These are phyloP conservation scores for Boletellus ananas DNA, from an alignment of 768 basidiomycete genomes.

Conservation along the genomic window DNA sequence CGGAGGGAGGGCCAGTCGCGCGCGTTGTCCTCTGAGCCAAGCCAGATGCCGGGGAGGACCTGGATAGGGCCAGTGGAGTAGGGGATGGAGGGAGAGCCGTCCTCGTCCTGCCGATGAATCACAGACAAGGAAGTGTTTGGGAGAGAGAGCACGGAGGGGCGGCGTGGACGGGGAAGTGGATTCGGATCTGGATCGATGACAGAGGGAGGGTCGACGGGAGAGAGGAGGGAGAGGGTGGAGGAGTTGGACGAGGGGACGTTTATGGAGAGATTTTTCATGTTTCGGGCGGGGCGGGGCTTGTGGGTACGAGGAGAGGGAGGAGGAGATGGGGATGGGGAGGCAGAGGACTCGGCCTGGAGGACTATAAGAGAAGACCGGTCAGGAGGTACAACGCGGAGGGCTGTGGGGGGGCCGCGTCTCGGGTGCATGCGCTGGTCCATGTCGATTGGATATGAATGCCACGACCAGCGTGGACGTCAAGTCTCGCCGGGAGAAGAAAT, in stretches of 20 bases:
- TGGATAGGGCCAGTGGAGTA: slow-evolving; percentile 81
- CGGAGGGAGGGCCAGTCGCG: slow-evolving; percentile 72
- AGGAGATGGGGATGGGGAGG: slow-evolving; percentile 47
- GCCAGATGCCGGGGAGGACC: slow-evolving; percentile 81
- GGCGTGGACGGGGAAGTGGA: slow-evolving; percentile 42
- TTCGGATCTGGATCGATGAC: slow-evolving; percentile 31
- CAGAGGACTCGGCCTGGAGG: slow-evolving; percentile 38
- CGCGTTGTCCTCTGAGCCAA: slow-evolving; percentile 91
- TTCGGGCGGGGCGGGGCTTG: slow-evolving; percentile 45
- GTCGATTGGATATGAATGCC: slow-evolving; percentile 29
- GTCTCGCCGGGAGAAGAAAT: slow-evolving; percentile 18
- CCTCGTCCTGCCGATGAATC: slow-evolving; percentile 64
- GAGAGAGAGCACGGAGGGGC: slow-evolving; percentile 72
- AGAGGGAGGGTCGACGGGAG: slow-evolving; percentile 34
- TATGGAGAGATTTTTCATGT: slow-evolving; percentile 76
- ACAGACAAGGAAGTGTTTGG: slow-evolving; percentile 50
- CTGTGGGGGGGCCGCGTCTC: slow-evolving; percentile 51
- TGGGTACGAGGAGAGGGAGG: slow-evolving; percentile 49
- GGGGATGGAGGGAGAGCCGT: slow-evolving; percentile 55
- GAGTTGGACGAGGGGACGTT: slow-evolving; percentile 60
- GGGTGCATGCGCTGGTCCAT: slow-evolving; percentile 36
- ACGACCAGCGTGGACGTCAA: slow-evolving; percentile 34
- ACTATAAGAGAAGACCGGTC: slow-evolving; percentile 46
- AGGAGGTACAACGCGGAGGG: slow-evolving; percentile 59
- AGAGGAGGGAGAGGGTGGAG: slow-evolving; percentile 47